These are phyloP conservation scores for Salix purpurea DNA, from an alignment of 345 rosid genomes.

Conservation along the genomic window DNA sequence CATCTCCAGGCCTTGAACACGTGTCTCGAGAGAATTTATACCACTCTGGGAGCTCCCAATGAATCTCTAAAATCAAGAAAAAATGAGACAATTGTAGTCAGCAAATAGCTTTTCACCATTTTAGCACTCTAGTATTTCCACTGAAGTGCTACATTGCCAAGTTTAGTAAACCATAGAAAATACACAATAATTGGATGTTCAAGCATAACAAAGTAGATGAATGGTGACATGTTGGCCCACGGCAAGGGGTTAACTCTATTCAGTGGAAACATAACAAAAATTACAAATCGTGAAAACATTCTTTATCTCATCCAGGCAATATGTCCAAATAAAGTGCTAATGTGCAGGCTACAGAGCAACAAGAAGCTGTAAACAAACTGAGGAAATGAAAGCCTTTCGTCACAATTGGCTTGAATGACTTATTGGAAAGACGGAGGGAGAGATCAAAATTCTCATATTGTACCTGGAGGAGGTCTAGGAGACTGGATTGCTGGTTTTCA, in stretches of 20 bases:
- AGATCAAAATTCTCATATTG: not conserved
- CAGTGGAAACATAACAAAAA: not conserved
- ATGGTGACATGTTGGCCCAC: not conserved
- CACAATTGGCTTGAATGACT: not conserved
- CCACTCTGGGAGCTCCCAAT: slow-evolving; percentile 88
- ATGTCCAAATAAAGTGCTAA: not conserved
- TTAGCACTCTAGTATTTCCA: not conserved
- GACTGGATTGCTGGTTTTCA: slow-evolving; percentile 79
- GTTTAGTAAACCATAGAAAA: not conserved
- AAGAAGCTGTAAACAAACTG: not conserved
- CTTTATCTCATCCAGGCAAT: not conserved
- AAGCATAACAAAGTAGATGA: not conserved
- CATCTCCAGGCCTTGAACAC: slow-evolving; percentile 83
- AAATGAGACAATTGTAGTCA: slow-evolving; percentile 9
- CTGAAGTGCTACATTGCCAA: not conserved
- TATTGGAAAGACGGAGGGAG: not conserved
- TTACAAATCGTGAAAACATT: not conserved
- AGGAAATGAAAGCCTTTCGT: not conserved
- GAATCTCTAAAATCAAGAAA: slow-evolving; percentile 52
- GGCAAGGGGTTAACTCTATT: not conserved
- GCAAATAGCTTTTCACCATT: not conserved
- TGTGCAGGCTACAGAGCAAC: not conserved
- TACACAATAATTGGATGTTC: not conserved
- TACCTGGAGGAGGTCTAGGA: slow-evolving; percentile 83
- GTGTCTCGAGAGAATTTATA: slow-evolving; percentile 73